These are phyloP conservation scores for Pichia thaimueangensis DNA, from an alignment of 805 yeast species.

Conservation along the genomic window DNA sequence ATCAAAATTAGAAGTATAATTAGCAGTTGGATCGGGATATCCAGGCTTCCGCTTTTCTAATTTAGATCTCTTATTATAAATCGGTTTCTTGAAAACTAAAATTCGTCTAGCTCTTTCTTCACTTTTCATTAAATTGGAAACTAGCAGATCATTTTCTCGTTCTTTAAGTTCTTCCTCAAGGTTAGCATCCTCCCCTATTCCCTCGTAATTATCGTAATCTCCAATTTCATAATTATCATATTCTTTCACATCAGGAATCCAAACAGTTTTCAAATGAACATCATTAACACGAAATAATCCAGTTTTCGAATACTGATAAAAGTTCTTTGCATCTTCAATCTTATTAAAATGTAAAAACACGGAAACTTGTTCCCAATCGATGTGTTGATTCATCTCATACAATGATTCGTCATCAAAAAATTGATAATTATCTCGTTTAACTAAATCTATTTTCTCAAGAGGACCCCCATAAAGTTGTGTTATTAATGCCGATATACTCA, in stretches of 20 bases:
- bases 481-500: constrained; percentile 45
- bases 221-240: constrained; percentile 8
- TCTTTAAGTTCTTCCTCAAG: not conserved
- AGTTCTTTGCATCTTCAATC: constrained; percentile 47
- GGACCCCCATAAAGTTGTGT: constrained; percentile 66
- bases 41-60: constrained; percentile 17
- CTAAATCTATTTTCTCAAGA: constrained; percentile 42
- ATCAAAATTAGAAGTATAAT: constrained; percentile 41
- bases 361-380: constrained; percentile 22
- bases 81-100: constrained; percentile 40
- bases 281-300: constrained; percentile 61
- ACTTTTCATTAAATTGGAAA: constrained; percentile 22
- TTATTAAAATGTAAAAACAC: constrained; percentile 47
- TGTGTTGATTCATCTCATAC: constrained; percentile 9
- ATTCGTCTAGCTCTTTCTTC: constrained; percentile 48
- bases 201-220: not conserved
- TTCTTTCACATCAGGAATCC: constrained; percentile 31
- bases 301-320: constrained; percentile 44
- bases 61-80: constrained; percentile 21
- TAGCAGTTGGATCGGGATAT: constrained; percentile 39
- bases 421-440: constrained; percentile 17
- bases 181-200: too few species aligned
- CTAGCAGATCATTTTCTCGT: constrained; percentile 8
- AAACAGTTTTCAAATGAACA: constrained; percentile 36
- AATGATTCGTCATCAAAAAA: constrained; percentile 5